Base-by-base conservation (phyloP, 2,329 filamentous ascomycete genomes). In the Pseudogymnoascus sp. region DNA sequence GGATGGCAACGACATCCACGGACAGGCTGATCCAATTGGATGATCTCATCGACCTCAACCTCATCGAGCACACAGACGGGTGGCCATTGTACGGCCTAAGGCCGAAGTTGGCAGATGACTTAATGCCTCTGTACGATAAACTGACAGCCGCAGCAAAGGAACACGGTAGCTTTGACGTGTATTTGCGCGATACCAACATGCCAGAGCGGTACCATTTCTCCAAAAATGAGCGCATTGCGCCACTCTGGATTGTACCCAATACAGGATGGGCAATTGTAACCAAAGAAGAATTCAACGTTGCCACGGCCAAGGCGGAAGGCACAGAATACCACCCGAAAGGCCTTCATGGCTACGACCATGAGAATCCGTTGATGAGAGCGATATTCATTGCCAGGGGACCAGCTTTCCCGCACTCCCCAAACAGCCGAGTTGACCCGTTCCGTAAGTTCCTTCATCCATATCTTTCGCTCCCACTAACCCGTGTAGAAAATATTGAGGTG, bases 361-460 rank as follows among this genome's bases (percentile, higher is more conserved):
- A 96, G 70, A 88, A 99, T 72, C 92, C 93, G 0, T 79, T 99
- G 48, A 99, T 99, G 94, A 81, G 94, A 39, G 93, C 94, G 0
- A 95, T 99, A 44, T 99, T 99, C 69, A 81, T 97, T 58, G 94
- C 94, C 1, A 81, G 91, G 39, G 94, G 94, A 0, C 94, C 94
- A 3, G 92, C 93, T 0, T 99, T 99, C 71, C 90, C 91, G 0
- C 92, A 97, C 69, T 78, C 83, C 39, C 86, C 90, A 0, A 92
- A 94, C 68, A 95, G 90, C 73, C 84, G 86, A 66, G 75, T 97
- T 33, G 85, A 90, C 33, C 79, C 81, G 3, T 97, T 97, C 73
- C 92, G 90, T 92, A 83, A 84, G 89, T 65, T 6, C 42, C 29
- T 8, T 13, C 8, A 2, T 21, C 48, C 4, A n/a, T 59, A 6